Percentiles rank a stretch among this genome's conserved stretches.
These are phyloP conservation scores for Waltergamsia citrina DNA, from an alignment of 2,329 filamentous ascomycete species.

Conservation along the genomic window DNA sequence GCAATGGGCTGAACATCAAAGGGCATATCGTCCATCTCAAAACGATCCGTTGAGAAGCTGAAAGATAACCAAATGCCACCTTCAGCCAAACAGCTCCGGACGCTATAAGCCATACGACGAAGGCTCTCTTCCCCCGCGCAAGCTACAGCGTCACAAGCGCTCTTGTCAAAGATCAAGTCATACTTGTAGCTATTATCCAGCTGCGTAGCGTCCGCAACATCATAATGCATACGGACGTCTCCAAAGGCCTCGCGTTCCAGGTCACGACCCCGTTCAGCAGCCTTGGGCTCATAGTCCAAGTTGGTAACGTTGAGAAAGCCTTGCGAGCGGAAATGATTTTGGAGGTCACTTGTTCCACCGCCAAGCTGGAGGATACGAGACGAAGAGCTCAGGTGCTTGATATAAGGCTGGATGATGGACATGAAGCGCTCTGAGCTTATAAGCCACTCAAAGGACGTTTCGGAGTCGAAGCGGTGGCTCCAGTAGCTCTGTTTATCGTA, in stretches of 20 bases:
- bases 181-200: conserved; percentile 10
- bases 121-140: conserved; percentile 30
- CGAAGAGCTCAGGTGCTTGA: conserved; percentile 15
- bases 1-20: conserved; percentile 31
- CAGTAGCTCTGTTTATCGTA: conserved; percentile 42
- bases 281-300: conserved; percentile 39
- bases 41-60: conserved; percentile 34
- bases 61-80: conserved; percentile 35
- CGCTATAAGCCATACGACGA: conserved; percentile 24
- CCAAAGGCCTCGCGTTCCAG: conserved; percentile 31
- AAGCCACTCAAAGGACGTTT: conserved; percentile 39
- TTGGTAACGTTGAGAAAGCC: conserved; percentile 36
- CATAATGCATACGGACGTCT: conserved; percentile 31
- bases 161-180: conserved; percentile 38
- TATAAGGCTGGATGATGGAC: conserved; percentile 25
- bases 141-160: conserved; percentile 37
- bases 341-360: conserved; percentile 39
- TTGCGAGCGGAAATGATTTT: conserved; percentile 31
- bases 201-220: conserved; percentile 33
- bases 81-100: conserved; percentile 22
- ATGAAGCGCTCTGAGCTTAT: conserved; percentile 29
- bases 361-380: conserved; percentile 34
- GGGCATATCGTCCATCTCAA: conserved; percentile 23
- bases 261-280: conserved; percentile 29
- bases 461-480: conserved; percentile 33